phyloP scores from a whole-genome alignment of 179 eudicot genomes.

The Beta lomatogona region DNA sequence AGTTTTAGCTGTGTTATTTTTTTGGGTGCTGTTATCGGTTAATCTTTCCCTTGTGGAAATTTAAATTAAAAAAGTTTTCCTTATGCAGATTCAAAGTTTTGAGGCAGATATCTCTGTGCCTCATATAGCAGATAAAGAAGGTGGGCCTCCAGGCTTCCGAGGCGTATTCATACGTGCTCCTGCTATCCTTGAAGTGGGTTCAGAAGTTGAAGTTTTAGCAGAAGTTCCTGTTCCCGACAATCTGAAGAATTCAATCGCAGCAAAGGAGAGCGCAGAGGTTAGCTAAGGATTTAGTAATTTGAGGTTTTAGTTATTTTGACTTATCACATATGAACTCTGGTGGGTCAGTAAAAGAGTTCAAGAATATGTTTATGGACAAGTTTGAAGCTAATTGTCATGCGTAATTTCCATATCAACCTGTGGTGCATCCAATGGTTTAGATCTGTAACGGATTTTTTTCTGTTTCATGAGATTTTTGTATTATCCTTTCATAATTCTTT shows the following conservation, averaged over 20 bases:
- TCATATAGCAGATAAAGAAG: conserved; percentile 69
- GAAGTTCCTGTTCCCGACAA: conserved; percentile 54
- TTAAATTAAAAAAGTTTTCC: neutral
- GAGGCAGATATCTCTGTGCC: conserved; percentile 83
- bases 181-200: conserved; percentile 85
- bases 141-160: conserved; percentile 78
- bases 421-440: neutral
- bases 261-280: conserved; percentile 59
- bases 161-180: conserved; percentile 96
- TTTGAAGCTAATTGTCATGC: neutral
- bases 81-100: conserved; percentile 83
- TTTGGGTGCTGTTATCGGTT: neutral
- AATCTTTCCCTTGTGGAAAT: neutral
- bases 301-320: neutral
- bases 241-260: conserved; percentile 26
- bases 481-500: neutral
- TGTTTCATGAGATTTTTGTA: neutral
- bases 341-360: conserved; percentile 1
- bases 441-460: neutral
- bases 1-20: neutral
- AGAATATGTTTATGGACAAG: neutral
- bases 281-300: conserved; percentile 4
- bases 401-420: neutral
- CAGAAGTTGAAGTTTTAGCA: conserved; percentile 86
- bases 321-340: neutral